These are phyloP conservation scores for Saccharomyces hybrid DNA, from an alignment of 1,139 yeast genomes.

Conservation along the genomic window DNA sequence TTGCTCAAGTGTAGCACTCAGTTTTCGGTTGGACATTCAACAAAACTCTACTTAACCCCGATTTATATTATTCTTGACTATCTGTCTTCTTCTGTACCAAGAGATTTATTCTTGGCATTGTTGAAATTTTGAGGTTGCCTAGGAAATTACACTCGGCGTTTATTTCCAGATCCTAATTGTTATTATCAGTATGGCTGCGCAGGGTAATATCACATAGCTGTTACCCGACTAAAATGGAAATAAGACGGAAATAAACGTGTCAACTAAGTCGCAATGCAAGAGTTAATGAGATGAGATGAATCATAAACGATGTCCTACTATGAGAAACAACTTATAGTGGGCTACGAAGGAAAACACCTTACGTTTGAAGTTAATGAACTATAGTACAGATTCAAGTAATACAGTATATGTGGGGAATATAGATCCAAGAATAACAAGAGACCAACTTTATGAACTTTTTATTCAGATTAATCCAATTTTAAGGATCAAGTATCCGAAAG, in stretches of 20 bases:
- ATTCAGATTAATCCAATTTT: slow-evolving; percentile 78
- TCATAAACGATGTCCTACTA: neutral
- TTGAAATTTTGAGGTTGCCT: neutral
- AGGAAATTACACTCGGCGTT: neutral
- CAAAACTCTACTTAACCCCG: neutral
- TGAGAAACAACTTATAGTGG: neutral
- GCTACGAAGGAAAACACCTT: neutral
- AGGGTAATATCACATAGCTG: too few species aligned
- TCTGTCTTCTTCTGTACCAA: neutral
- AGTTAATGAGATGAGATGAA: neutral
- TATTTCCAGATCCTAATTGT: neutral
- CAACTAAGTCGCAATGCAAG: neutral
- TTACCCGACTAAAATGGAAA: slow-evolving; percentile 4
- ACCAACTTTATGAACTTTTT: slow-evolving; percentile 68
- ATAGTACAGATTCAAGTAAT: slow-evolving; percentile 43
- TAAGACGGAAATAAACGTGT: neutral
- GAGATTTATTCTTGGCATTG: neutral
- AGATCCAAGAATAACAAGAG: slow-evolving; percentile 64
- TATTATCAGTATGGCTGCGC: too few species aligned
- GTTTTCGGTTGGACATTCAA: neutral
- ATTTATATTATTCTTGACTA: neutral
- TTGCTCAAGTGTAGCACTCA: neutral
- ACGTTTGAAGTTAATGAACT: neutral
- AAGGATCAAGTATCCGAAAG: slow-evolving; percentile 69
- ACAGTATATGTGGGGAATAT: slow-evolving; percentile 80